Evolutionary conservation across 371 early-diverging fungal species (phyloP).

Genomic region (Syncephalis plumigaleata): DNA sequence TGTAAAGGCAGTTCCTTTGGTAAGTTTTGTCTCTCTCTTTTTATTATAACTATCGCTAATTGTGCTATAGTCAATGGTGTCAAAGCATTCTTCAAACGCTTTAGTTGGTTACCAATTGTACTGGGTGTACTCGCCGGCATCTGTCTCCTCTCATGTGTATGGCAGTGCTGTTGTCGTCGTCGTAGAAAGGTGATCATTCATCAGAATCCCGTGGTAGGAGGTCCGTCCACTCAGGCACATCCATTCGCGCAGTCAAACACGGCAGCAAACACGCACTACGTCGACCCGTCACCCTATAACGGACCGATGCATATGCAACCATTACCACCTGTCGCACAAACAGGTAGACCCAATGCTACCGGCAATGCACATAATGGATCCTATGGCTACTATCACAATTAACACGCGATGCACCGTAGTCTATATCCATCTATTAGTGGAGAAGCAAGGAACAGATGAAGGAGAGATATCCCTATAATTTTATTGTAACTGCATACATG

Average conservation of each 20-base stretch:
- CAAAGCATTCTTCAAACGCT: constrained; percentile 21
- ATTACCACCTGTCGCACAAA: too few species aligned
- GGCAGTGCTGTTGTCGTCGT: neutral
- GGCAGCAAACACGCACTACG: neutral
- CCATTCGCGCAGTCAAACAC: neutral
- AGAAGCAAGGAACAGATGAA: too few species aligned
- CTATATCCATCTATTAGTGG: too few species aligned
- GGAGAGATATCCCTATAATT: too few species aligned
- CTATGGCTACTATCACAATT: too few species aligned
- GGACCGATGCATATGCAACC: constrained; percentile 1
- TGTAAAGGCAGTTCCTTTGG: constrained; percentile 26
- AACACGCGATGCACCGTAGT: too few species aligned
- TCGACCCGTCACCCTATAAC: constrained; percentile 8
- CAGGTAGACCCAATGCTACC: too few species aligned
- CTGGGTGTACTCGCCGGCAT: constrained; percentile 25
- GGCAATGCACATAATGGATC: too few species aligned
- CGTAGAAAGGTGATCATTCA: neutral
- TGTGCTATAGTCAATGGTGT: constrained; percentile 22
- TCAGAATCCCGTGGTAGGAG: neutral
- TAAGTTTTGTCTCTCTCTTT: too few species aligned
- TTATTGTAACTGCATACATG: too few species aligned
- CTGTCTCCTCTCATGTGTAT: constrained; percentile 18
- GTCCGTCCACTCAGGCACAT: neutral
- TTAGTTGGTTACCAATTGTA: constrained; percentile 28
- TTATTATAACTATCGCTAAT: too few species aligned